phyloP scores from a whole-genome alignment of 495 filamentous ascomycete species.

The Staphylotrichum tortipilum region DNA sequence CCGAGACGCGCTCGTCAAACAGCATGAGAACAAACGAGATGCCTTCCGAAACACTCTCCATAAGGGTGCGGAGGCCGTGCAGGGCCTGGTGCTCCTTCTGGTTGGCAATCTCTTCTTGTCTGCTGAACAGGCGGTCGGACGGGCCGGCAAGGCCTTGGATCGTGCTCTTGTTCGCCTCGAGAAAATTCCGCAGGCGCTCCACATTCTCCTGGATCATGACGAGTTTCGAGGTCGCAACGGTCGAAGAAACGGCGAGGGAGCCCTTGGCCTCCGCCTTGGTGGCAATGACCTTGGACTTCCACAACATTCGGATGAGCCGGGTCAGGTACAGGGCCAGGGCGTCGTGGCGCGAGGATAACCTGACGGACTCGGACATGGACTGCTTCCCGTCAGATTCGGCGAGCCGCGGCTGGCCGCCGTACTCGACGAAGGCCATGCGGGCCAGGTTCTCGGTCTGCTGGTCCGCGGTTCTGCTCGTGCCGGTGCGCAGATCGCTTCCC shows the following conservation, averaged over 20 bases:
- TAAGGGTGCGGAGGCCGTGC: slow-evolving; percentile 70
- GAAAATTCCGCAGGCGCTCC: slow-evolving; percentile 66
- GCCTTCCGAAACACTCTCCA: slow-evolving; percentile 82
- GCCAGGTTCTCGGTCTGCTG: slow-evolving; percentile 74
- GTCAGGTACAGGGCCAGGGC: slow-evolving; percentile 81
- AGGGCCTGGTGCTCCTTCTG: slow-evolving; percentile 92
- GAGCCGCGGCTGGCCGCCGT: slow-evolving; percentile 70
- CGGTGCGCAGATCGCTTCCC: slow-evolving; percentile 61
- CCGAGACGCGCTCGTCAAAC: slow-evolving; percentile 83
- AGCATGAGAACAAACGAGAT: slow-evolving; percentile 91
- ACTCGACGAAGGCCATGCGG: slow-evolving; percentile 78
- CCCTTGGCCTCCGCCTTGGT: slow-evolving; percentile 41
- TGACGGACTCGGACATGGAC: slow-evolving; percentile 63
- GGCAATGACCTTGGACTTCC: slow-evolving; percentile 55
- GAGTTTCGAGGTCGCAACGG: slow-evolving; percentile 55
- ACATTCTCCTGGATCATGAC: slow-evolving; percentile 70
- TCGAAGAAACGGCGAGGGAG: slow-evolving; percentile 51
- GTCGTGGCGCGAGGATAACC: slow-evolving; percentile 79
- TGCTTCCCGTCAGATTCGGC: slow-evolving; percentile 63
- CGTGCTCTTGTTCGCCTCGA: slow-evolving; percentile 73
- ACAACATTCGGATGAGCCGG: slow-evolving; percentile 74
- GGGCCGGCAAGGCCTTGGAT: slow-evolving; percentile 89
- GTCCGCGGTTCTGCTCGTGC: slow-evolving; percentile 67
- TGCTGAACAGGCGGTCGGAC: slow-evolving; percentile 62
- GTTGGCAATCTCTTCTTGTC: slow-evolving; percentile 80